Conservation (phyloP, 1,139 yeast genomes). For the Pichia norvegensis region DNA sequence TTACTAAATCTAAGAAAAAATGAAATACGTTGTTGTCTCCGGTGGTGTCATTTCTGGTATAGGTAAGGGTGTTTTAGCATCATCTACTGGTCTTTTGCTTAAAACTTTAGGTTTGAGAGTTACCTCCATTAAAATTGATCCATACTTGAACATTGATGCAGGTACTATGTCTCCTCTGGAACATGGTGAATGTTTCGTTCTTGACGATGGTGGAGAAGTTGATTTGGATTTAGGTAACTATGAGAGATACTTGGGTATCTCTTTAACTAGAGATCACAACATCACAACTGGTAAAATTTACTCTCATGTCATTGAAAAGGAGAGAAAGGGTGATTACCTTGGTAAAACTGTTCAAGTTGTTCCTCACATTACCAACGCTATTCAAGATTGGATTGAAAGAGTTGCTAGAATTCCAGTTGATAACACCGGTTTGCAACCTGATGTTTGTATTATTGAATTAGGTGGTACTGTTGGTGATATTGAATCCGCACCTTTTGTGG, state of each 20-base stretch:
- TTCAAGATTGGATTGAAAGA: slow-evolving; percentile 97
- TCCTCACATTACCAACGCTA: slow-evolving; percentile 94
- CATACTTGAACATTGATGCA: slow-evolving; percentile 98
- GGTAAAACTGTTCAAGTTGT: slow-evolving; percentile 99
- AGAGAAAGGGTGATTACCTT: slow-evolving; percentile 92
- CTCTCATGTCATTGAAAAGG: slow-evolving; percentile 87
- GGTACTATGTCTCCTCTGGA: slow-evolving; percentile 99
- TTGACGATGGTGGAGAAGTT: slow-evolving; percentile 98
- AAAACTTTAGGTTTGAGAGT: slow-evolving; percentile 92
- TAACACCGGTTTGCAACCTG: slow-evolving; percentile 80
- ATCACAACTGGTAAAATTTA: slow-evolving; percentile 97
- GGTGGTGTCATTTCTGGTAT: slow-evolving; percentile 99
- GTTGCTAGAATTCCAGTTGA: slow-evolving; percentile 92
- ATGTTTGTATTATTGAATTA: slow-evolving; percentile 89
- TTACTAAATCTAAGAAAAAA: slow-evolving; percentile 22
- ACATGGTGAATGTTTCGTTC: slow-evolving; percentile 97
- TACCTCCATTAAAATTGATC: slow-evolving; percentile 96
- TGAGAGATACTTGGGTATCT: slow-evolving; percentile 90
- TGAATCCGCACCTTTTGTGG: slow-evolving; percentile 97
- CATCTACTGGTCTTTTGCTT: slow-evolving; percentile 90
- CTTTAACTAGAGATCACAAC: slow-evolving; percentile 88
- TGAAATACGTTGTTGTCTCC: slow-evolving; percentile 98
- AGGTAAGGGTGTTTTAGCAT: slow-evolving; percentile 96
- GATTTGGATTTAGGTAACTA: slow-evolving; percentile 97
- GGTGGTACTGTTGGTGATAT: slow-evolving; percentile 99